phyloP scores from a whole-genome alignment of 1,139 yeast genomes.

The Scheffersomyces cryptocercus region DNA sequence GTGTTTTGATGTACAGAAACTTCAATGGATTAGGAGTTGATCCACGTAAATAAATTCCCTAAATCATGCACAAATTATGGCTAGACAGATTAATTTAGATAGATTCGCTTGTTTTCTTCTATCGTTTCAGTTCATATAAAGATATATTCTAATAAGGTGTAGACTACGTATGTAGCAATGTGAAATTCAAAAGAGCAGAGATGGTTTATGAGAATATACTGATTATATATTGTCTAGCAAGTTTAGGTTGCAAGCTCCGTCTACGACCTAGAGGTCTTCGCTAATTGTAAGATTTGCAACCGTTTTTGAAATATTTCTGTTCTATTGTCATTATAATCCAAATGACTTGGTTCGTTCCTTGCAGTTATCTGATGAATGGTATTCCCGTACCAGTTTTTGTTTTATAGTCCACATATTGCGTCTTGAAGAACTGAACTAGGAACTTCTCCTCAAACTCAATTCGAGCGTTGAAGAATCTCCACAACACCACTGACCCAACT shows the following conservation, averaged over 20 bases:
- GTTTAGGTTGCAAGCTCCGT: no score
- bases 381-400: conserved; percentile 55
- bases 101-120: no score
- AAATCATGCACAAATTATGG: no score
- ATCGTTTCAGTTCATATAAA: no score
- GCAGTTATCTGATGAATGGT: conserved; percentile 50
- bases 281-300: neutral
- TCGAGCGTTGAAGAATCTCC: conserved; percentile 67
- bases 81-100: no score
- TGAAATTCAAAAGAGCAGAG: no score
- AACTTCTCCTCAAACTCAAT: conserved; percentile 70
- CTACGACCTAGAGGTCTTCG: no score
- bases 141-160: no score
- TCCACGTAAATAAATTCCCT: conserved; percentile 24
- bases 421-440: conserved; percentile 68
- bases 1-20: conserved; percentile 78
- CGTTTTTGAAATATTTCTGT: neutral
- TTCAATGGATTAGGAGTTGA: conserved; percentile 48
- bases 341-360: neutral
- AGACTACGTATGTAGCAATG: no score
- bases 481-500: conserved; percentile 49
- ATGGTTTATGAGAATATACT: neutral
- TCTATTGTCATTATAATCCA: no score
- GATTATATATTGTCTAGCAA: neutral
- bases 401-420: conserved; percentile 57